phyloP scores from a whole-genome alignment of 495 filamentous ascomycete species.

The Penicillium odoratum region DNA sequence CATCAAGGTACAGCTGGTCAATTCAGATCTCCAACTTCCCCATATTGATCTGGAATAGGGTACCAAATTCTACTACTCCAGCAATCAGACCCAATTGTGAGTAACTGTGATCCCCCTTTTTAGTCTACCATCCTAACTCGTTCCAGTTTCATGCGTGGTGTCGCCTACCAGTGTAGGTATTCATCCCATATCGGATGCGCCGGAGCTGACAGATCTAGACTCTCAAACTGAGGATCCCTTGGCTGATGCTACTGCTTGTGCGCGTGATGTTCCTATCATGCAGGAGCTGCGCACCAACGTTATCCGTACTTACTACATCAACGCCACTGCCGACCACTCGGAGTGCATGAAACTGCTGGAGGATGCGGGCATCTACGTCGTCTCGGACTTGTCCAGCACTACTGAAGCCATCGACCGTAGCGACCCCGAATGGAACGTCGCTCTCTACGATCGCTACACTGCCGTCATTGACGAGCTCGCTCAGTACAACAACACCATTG shows the following conservation, averaged over 20 bases:
- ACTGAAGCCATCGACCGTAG: constrained; percentile 79
- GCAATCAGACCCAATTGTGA: constrained; percentile 77
- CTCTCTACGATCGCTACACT: constrained; percentile 77
- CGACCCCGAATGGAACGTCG: constrained; percentile 71
- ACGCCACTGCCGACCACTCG: constrained; percentile 76
- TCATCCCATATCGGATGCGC: background rate
- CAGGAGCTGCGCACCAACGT: constrained; percentile 77
- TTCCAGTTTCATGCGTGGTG: constrained; percentile 70
- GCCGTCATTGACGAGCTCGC: constrained; percentile 76
- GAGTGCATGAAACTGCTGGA: constrained; percentile 80
- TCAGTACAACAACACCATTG: constrained; percentile 82
- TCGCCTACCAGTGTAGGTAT: constrained; percentile 77
- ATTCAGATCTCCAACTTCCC: background rate
- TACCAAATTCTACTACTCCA: constrained; percentile 78
- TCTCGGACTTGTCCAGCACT: constrained; percentile 85
- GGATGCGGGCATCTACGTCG: constrained; percentile 89
- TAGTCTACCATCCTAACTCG: constrained; percentile 8
- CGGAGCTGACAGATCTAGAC: constrained; percentile 31
- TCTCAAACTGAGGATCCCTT: constrained; percentile 58
- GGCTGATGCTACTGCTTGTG: constrained; percentile 65
- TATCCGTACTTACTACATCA: constrained; percentile 90
- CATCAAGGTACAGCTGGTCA: constrained; percentile 53
- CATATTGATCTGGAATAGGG: constrained; percentile 42
- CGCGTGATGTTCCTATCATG: constrained; percentile 81
- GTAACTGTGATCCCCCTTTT: constrained; percentile 16